Conservation (phyloP, 139 green algal species). For the Monoraphidium neglectum region DNA sequence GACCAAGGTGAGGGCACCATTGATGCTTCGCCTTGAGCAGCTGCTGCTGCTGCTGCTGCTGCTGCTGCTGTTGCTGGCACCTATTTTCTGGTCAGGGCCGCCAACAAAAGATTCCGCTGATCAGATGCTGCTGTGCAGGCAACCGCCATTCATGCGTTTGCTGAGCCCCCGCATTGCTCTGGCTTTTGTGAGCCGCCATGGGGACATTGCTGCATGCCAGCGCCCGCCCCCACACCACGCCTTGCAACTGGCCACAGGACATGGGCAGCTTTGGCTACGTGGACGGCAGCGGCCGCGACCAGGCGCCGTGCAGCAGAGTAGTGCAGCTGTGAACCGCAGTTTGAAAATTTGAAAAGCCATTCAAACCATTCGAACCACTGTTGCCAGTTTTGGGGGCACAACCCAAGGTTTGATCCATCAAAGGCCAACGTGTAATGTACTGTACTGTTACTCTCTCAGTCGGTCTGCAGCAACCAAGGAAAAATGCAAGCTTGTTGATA, state of each 20-base stretch:
- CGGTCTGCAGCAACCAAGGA: too few relatives aligned
- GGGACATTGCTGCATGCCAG: too few relatives aligned
- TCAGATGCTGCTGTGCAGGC: background rate
- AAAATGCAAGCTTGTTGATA: too few relatives aligned
- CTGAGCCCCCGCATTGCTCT: background rate
- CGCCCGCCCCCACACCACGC: background rate
- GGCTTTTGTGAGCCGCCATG: too few relatives aligned
- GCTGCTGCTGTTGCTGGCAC: background rate
- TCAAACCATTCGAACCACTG: too few relatives aligned
- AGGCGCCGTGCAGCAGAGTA: background rate
- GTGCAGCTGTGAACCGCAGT: constrained; percentile 8
- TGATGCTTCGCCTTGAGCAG: background rate
- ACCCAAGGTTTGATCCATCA: too few relatives aligned
- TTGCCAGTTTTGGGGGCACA: too few relatives aligned
- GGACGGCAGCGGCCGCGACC: constrained; percentile 32
- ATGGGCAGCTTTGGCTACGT: constrained; percentile 67
- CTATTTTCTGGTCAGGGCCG: background rate
- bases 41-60: background rate
- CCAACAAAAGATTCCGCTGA: background rate
- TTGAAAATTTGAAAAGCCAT: too few relatives aligned
- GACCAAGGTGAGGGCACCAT: constrained; percentile 47
- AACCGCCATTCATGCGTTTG: background rate
- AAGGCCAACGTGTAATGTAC: too few relatives aligned
- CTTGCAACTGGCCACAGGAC: constrained; percentile 41
- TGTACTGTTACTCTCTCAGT: too few relatives aligned